phyloP scores from a whole-genome alignment of 768 basidiomycete species.

The Kwoniella dejecticola region DNA sequence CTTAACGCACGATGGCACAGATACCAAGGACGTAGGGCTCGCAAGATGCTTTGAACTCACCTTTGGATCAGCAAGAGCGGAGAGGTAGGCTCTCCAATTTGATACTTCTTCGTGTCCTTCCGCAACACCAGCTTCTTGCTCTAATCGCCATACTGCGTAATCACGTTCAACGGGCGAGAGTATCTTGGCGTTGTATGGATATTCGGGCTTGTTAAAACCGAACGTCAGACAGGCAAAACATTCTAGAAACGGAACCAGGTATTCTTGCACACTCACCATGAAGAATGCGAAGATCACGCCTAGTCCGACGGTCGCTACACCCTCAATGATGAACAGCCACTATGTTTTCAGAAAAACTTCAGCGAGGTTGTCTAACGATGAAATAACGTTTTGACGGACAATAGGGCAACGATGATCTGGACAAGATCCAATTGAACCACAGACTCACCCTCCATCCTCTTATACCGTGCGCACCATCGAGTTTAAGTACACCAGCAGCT shows the following conservation, averaged over 20 bases:
- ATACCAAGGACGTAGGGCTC: too few relatives aligned
- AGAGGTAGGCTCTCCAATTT: slow-evolving; percentile 7
- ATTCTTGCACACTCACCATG: slow-evolving; percentile 11
- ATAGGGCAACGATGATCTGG: too few relatives aligned
- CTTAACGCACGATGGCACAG: too few relatives aligned
- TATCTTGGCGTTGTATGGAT: slow-evolving; percentile 33
- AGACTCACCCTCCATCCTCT: slow-evolving; percentile 50
- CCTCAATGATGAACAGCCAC: slow-evolving; percentile 45
- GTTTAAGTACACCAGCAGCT: slow-evolving; percentile 43
- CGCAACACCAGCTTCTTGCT: slow-evolving; percentile 28
- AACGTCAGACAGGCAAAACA: too few relatives aligned
- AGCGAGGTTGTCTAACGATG: too few relatives aligned
- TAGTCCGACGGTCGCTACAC: slow-evolving; percentile 22
- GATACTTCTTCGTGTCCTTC: slow-evolving; percentile 16
- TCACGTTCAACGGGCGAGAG: slow-evolving; percentile 26
- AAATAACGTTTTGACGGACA: too few relatives aligned
- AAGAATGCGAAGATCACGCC: slow-evolving; percentile 17
- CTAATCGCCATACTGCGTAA: slow-evolving; percentile 36
- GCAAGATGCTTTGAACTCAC: neutral
- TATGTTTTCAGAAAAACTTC: neutral
- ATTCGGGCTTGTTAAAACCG: too few relatives aligned
- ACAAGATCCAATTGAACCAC: too few relatives aligned
- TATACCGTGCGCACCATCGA: slow-evolving; percentile 41
- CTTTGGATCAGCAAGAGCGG: slow-evolving; percentile 25
- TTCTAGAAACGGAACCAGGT: too few relatives aligned